phyloP scores from a whole-genome alignment of 139 green algal genomes.

The Auxenochlorella pyrenoidosa region DNA sequence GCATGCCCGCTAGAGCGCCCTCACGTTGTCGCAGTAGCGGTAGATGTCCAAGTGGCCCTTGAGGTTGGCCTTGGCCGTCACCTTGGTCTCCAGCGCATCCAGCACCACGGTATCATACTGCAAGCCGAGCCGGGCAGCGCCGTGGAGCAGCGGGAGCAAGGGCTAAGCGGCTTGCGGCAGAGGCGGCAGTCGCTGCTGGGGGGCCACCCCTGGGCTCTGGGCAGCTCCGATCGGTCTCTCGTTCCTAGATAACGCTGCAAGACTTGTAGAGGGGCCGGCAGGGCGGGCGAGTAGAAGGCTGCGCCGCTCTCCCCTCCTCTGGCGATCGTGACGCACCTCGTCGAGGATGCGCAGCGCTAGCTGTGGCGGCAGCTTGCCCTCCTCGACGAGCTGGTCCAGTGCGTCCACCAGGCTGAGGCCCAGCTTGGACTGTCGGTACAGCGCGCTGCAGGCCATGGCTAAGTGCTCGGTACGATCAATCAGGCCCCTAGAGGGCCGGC shows the following conservation, averaged over 20 bases:
- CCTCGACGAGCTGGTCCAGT: slow-evolving; percentile 51
- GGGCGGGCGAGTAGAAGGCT: neutral
- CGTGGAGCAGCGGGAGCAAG: neutral
- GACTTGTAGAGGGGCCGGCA: neutral
- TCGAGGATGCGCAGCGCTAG: slow-evolving; percentile 54
- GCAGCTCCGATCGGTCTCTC: neutral
- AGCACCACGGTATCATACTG: slow-evolving; percentile 28
- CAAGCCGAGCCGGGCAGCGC: too few species aligned
- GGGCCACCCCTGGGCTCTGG: neutral
- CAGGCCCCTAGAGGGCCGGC: too few species aligned
- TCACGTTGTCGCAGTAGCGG: slow-evolving; percentile 62
- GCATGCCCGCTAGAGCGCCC: neutral
- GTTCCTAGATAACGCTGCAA: neutral
- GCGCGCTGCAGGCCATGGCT: slow-evolving; percentile 15
- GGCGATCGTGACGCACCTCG: slow-evolving; percentile 39
- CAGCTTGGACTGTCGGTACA: slow-evolving; percentile 52
- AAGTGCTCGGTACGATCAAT: too few species aligned
- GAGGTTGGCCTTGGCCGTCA: slow-evolving; percentile 34
- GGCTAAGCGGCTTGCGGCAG: neutral
- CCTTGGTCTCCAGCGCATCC: slow-evolving; percentile 3
- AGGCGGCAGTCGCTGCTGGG: neutral
- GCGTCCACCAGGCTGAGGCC: slow-evolving; percentile 57
- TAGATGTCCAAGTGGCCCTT: slow-evolving; percentile 64
- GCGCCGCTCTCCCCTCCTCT: neutral
- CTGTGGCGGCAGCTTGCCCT: slow-evolving; percentile 51